Percentiles rank a stretch among this genome's conserved stretches.
phyloP scores from a whole-genome alignment of 768 basidiomycete species.

The Trametes villosa region DNA sequence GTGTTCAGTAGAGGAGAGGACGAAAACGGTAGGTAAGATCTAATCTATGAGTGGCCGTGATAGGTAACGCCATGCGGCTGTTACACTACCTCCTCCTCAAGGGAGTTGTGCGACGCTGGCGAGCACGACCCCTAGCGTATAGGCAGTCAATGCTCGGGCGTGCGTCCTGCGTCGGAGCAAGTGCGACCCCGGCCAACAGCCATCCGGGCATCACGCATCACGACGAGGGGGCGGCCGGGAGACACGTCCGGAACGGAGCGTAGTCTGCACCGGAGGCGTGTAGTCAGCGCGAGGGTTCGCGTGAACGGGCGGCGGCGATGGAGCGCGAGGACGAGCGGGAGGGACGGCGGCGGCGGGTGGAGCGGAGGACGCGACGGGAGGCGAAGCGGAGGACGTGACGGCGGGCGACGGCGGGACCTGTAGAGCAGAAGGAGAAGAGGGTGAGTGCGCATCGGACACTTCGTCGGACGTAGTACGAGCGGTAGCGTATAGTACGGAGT shows the following conservation, averaged over 20 bases:
- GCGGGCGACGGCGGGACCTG: background rate
- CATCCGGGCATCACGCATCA: background rate
- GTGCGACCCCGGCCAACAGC: background rate
- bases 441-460: background rate
- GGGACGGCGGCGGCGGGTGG: background rate
- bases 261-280: conserved; percentile 7
- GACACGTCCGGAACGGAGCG: conserved; percentile 12
- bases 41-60: background rate
- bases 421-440: background rate
- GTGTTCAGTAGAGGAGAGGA: background rate
- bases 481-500: conserved; percentile 15
- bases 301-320: background rate
- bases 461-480: background rate
- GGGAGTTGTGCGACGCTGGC: background rate
- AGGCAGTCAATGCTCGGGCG: too few relatives aligned
- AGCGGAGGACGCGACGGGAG: background rate
- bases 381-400: background rate
- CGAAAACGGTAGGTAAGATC: background rate
- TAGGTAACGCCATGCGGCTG: background rate
- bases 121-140: too few relatives aligned
- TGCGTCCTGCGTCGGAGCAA: too few relatives aligned
- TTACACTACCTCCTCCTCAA: background rate
- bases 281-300: background rate
- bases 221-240: background rate
- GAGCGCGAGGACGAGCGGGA: background rate